These are phyloP conservation scores for Allium cepa DNA, from an alignment of 106 monocot species.

Conservation along the genomic window DNA sequence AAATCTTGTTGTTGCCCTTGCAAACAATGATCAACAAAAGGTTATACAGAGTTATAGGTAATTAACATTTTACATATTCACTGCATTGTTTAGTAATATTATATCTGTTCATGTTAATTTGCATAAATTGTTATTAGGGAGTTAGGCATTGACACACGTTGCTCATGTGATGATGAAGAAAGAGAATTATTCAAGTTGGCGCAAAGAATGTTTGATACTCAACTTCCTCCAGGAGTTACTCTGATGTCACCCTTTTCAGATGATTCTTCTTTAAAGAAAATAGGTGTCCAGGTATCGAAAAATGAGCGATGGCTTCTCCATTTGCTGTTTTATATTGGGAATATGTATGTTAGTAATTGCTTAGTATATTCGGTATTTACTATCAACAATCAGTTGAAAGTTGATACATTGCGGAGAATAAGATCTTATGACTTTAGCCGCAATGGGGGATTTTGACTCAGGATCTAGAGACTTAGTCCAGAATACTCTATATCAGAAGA, in stretches of 20 bases:
- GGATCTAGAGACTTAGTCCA: too few relatives aligned
- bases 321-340: too few relatives aligned
- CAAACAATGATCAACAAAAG: slow-evolving; percentile 35
- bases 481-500: too few relatives aligned
- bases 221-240: slow-evolving; percentile 13
- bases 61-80: not conserved
- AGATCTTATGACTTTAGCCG: not conserved
- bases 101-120: not conserved
- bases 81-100: too few relatives aligned
- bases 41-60: slow-evolving; percentile 51
- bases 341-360: not conserved
- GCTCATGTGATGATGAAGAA: slow-evolving; percentile 14
- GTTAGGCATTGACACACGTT: slow-evolving; percentile 5
- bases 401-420: not conserved
- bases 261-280: slow-evolving; percentile 37
- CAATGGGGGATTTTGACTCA: too few relatives aligned
- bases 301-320: not conserved
- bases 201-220: slow-evolving; percentile 11
- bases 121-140: slow-evolving; percentile 1
- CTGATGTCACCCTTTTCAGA: slow-evolving; percentile 41
- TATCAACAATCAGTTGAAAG: not conserved
- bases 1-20: slow-evolving; percentile 51
- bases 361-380: not conserved
- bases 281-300: slow-evolving; percentile 31
- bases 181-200: slow-evolving; percentile 10